These are phyloP conservation scores for Gracilariopsis chorda DNA, from an alignment of 23 red algal genomes.

Conservation along the genomic window DNA sequence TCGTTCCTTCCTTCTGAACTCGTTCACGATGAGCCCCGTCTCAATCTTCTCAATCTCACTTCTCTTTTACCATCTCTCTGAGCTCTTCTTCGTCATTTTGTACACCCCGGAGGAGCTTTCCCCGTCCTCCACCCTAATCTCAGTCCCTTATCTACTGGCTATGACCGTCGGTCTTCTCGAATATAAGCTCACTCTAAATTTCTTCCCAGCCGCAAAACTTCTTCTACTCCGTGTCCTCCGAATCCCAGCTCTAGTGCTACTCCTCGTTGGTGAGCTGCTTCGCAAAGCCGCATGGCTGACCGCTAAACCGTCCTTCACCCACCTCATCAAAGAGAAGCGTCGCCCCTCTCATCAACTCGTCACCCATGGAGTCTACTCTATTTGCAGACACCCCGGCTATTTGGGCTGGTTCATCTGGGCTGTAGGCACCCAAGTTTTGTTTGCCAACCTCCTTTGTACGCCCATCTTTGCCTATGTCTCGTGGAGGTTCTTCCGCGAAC, in stretches of 20 bases:
- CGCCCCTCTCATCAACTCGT: slow-evolving; percentile 46
- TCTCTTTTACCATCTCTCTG: slow-evolving; percentile 71
- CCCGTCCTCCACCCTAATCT: slow-evolving; percentile 49
- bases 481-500: slow-evolving; percentile 79
- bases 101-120: slow-evolving; percentile 50
- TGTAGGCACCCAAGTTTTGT: slow-evolving; percentile 77
- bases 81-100: slow-evolving; percentile 53
- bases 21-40: not conserved
- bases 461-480: slow-evolving; percentile 54
- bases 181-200: slow-evolving; percentile 49
- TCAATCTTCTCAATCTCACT: slow-evolving; percentile 37
- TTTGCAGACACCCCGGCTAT: slow-evolving; percentile 85
- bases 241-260: slow-evolving; percentile 34
- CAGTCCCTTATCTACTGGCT: slow-evolving; percentile 70
- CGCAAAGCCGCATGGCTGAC: slow-evolving; percentile 79
- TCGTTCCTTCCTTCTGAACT: no score
- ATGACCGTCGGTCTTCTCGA: slow-evolving; percentile 68
- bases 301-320: slow-evolving; percentile 69
- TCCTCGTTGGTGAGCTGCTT: slow-evolving; percentile 58
- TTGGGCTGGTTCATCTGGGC: slow-evolving; percentile 91
- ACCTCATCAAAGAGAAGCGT: slow-evolving; percentile 55
- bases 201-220: not conserved
- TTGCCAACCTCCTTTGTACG: slow-evolving; percentile 62
- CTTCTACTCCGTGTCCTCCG: not conserved
- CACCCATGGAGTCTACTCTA: slow-evolving; percentile 78